Evolutionary conservation across 768 basidiomycete species (phyloP).

Genomic region (Chalciporus sphaerocephalus): DNA sequence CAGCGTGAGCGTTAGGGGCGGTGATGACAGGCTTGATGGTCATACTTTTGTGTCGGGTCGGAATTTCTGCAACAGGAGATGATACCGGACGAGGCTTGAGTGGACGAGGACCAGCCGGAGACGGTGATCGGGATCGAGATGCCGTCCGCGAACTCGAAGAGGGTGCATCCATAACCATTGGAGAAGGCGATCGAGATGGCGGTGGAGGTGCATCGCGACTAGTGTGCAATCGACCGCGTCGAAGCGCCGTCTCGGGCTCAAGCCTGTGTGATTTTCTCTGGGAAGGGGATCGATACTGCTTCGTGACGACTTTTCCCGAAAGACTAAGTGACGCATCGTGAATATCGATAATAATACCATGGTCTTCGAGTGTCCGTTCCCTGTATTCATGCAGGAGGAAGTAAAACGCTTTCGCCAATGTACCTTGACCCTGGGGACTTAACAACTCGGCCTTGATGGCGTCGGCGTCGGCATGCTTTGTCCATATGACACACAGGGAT

Average conservation of each 20-base stretch:
- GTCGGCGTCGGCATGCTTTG: slow-evolving; percentile 59
- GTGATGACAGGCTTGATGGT: slow-evolving; percentile 21
- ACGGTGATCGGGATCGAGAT: slow-evolving; percentile 42
- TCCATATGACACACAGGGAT: slow-evolving; percentile 82
- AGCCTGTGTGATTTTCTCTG: slow-evolving; percentile 27
- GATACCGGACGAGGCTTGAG: slow-evolving; percentile 29
- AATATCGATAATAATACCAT: slow-evolving; percentile 42
- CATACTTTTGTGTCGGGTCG: slow-evolving; percentile 32
- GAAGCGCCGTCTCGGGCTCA: slow-evolving; percentile 9
- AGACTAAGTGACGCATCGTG: slow-evolving; percentile 19
- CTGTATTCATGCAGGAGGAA: slow-evolving; percentile 76
- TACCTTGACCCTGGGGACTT: slow-evolving; percentile 63
- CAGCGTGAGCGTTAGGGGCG: slow-evolving; percentile 16
- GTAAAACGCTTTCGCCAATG: slow-evolving; percentile 85
- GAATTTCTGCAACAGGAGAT: slow-evolving; percentile 26
- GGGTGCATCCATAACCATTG: slow-evolving; percentile 11
- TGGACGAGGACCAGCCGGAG: slow-evolving; percentile 50
- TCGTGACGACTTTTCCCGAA: slow-evolving; percentile 33
- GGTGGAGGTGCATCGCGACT: slow-evolving; percentile 26
- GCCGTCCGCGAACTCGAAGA: slow-evolving; percentile 14
- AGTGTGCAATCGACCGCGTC: slow-evolving; percentile 19
- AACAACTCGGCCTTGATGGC: slow-evolving; percentile 63
- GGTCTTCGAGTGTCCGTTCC: slow-evolving; percentile 55
- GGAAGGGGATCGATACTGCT: slow-evolving; percentile 41
- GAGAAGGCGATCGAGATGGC: slow-evolving; percentile 30